Conservation (phyloP, 2,329 filamentous ascomycete genomes). For the Fusarium chlamydosporum region DNA sequence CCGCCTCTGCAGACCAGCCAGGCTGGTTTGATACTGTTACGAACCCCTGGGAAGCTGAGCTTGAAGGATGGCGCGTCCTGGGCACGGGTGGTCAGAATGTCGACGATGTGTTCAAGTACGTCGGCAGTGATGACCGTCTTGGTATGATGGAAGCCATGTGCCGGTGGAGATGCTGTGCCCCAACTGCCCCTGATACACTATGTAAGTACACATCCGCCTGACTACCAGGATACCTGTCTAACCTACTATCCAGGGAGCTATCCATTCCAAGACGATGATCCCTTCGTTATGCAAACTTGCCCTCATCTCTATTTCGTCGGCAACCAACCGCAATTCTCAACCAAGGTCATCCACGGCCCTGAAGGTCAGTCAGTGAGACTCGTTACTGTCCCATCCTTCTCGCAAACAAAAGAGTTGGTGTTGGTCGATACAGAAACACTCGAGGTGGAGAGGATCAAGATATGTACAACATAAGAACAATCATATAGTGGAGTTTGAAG, state of each 20-base stretch:
- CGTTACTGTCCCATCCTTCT: slow-evolving; percentile 87
- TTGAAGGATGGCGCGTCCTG: slow-evolving; percentile 90
- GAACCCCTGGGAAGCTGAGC: slow-evolving; percentile 91
- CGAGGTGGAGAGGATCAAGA: slow-evolving; percentile 79
- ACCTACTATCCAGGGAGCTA: slow-evolving; percentile 79
- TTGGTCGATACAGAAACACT: slow-evolving; percentile 89
- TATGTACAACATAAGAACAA: slow-evolving; percentile 52
- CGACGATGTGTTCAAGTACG: slow-evolving; percentile 93
- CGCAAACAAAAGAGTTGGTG: slow-evolving; percentile 82
- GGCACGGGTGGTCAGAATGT: slow-evolving; percentile 93
- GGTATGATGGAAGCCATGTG: slow-evolving; percentile 96
- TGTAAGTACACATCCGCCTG: slow-evolving; percentile 70
- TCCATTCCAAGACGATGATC: slow-evolving; percentile 94
- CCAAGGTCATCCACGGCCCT: slow-evolving; percentile 75
- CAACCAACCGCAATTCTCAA: slow-evolving; percentile 84
- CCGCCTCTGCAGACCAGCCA: slow-evolving; percentile 58
- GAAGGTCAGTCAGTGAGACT: slow-evolving; percentile 80
- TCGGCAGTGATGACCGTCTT: slow-evolving; percentile 81
- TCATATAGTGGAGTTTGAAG: slow-evolving; percentile 7
- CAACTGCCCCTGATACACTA: slow-evolving; percentile 94
- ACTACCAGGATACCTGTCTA: slow-evolving; percentile 17
- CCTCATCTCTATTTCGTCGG: slow-evolving; percentile 94
- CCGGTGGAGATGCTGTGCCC: slow-evolving; percentile 90
- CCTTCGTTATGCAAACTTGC: slow-evolving; percentile 86
- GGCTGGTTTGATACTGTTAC: slow-evolving; percentile 91